These are phyloP conservation scores for Salvia miltiorrhiza DNA, from an alignment of 257 asterid genomes.

Conservation along the genomic window DNA sequence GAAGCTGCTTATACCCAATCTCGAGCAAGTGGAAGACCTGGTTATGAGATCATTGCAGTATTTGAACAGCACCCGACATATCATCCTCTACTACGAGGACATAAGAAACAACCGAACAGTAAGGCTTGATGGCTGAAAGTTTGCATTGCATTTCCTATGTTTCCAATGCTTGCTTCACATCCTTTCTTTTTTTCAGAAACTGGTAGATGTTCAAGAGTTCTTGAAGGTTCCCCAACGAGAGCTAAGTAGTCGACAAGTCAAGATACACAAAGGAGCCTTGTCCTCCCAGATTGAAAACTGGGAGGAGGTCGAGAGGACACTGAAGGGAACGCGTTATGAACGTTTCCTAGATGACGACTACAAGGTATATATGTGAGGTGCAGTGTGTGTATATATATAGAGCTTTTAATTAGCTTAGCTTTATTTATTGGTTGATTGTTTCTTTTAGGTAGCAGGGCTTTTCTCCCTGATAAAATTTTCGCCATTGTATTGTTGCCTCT, in stretches of 20 bases:
- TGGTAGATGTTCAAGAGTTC: slow-evolving; percentile 79
- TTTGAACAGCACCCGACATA: slow-evolving; percentile 75
- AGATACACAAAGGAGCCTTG: slow-evolving; percentile 81
- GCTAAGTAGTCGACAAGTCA: slow-evolving; percentile 74
- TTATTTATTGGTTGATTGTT: slow-evolving; percentile 49
- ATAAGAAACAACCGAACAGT: slow-evolving; percentile 68
- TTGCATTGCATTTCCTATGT: not conserved
- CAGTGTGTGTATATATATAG: slow-evolving; percentile 31
- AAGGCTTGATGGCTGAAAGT: slow-evolving; percentile 28
- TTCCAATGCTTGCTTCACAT: not conserved
- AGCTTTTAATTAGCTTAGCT: slow-evolving; percentile 29
- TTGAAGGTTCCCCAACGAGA: slow-evolving; percentile 69
- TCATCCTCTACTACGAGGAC: slow-evolving; percentile 81
- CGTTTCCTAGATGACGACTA: slow-evolving; percentile 59
- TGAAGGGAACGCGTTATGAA: slow-evolving; percentile 76
- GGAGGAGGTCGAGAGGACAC: slow-evolving; percentile 65
- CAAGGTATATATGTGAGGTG: slow-evolving; percentile 39
- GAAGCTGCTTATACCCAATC: slow-evolving; percentile 48
- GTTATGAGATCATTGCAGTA: slow-evolving; percentile 57
- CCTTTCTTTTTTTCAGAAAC: slow-evolving; percentile 39
- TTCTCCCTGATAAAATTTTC: slow-evolving; percentile 44
- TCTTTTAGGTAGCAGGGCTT: slow-evolving; percentile 38
- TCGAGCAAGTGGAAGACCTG: slow-evolving; percentile 73
- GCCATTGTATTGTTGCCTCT: not conserved
- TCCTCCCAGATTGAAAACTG: slow-evolving; percentile 87